Evolutionary conservation across 768 basidiomycete genomes (phyloP).

Genomic region (Tremella mesenterica): DNA sequence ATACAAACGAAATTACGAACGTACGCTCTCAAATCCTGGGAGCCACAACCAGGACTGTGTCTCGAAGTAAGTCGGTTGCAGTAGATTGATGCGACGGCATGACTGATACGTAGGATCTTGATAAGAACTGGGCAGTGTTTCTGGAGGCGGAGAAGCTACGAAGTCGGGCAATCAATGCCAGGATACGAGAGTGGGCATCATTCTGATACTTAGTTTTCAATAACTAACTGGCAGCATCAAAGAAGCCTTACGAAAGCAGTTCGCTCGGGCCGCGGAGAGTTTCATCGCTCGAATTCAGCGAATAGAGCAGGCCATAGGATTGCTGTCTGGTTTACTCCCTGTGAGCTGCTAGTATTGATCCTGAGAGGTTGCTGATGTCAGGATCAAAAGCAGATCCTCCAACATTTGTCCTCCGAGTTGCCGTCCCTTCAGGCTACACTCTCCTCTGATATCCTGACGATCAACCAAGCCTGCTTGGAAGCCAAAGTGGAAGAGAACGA

Average conservation of each 20-base stretch:
- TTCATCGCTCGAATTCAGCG: conserved; percentile 30
- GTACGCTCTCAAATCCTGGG: conserved; percentile 75
- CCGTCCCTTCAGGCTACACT: conserved; percentile 55
- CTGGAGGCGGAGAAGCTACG: conserved; percentile 65
- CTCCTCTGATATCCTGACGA: conserved; percentile 50
- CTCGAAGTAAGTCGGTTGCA: conserved; percentile 49
- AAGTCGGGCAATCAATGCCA: conserved; percentile 74
- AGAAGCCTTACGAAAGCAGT: conserved; percentile 38
- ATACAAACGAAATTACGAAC: conserved; percentile 89
- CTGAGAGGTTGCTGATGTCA: conserved; percentile 37
- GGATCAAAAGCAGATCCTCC: conserved; percentile 65
- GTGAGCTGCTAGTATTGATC: conserved; percentile 18
- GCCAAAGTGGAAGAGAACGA: conserved; percentile 98
- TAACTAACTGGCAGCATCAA: conserved; percentile 38
- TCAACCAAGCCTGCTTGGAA: conserved; percentile 66
- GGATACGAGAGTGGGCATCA: conserved; percentile 67
- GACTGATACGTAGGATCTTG: conserved; percentile 54
- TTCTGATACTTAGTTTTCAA: not conserved
- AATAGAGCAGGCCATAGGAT: conserved; percentile 38
- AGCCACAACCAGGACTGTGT: conserved; percentile 63
- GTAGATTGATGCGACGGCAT: not conserved
- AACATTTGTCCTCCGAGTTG: conserved; percentile 41
- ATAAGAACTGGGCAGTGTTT: conserved; percentile 64
- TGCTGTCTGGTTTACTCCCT: conserved; percentile 28
- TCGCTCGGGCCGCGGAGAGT: conserved; percentile 37